Base-by-base conservation (phyloP, 176 grass and related monocot species). In the Hsuehochloa calcarea region DNA sequence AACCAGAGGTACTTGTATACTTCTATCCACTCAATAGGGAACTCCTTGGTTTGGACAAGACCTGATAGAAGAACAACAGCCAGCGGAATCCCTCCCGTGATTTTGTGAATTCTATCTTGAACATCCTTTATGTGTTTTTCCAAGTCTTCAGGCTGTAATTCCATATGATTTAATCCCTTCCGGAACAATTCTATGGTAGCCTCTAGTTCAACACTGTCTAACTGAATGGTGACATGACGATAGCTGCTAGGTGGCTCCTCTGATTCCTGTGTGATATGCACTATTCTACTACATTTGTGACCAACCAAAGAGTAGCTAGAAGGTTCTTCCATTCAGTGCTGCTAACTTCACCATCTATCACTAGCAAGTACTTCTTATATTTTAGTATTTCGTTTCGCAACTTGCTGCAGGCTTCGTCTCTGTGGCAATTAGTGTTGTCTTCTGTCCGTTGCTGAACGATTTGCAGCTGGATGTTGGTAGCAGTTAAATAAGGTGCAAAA, bases 11-110 rank as follows among this genome's bases (percentile, higher is more conserved):
- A 54, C 0, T 61, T 59, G 54, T 86, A 77, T 34, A 90, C 64
- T 1, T 0, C 35, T 14, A 63, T 37, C 88, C 88, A 90, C 55
- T 86, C 65, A 8, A 9, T 8, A 6, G 64, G 64, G 17, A 64
- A 86, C 27, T 86, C 65, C 56, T 79, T 81, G 10, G 84, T 81
- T 41, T 52, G 61, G 6, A 90, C 12, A 54, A 90, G 71, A 54
- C 75, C 67, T 8, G 52, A 74, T 2, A 90, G 31, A 47, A 90
- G 78, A 38, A 41, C 79, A 44, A 90, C 37, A 0, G 60, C 85
- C 7, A 80, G 80, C 4, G 78, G 88, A 2, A 82, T 52, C 1
- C 88, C 84, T 56, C 43, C 59, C 0, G 88, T 77, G 15, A 70
- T 68, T 0, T 25, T 6, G 1, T 13, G 54, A 15, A 17, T 31